Evolutionary conservation across 345 rosid species (phyloP).

Genomic region (Fremontodendron californicum): DNA sequence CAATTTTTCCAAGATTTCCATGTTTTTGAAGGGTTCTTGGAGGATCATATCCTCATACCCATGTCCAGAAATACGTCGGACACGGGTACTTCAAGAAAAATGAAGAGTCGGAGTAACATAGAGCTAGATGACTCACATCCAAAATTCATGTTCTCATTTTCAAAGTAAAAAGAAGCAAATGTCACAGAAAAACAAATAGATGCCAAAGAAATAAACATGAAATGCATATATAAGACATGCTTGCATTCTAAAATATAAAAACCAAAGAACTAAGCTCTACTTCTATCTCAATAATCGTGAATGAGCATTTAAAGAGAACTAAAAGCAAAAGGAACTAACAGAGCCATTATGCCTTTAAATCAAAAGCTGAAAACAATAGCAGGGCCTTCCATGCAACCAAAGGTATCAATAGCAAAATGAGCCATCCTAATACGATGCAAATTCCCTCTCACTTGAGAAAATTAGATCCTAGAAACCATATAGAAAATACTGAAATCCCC

Average conservation of each 20-base stretch:
- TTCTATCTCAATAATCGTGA: not conserved
- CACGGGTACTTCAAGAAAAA: no score
- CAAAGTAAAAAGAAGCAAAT: not conserved
- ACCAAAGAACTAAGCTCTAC: not conserved
- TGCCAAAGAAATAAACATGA: not conserved
- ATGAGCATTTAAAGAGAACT: not conserved
- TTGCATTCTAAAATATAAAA: not conserved
- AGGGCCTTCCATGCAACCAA: not conserved
- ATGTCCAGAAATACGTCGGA: no score
- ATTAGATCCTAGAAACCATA: not conserved
- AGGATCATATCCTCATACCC: no score
- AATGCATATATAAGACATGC: not conserved
- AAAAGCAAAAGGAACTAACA: not conserved
- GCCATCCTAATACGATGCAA: not conserved
- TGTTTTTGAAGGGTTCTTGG: no score
- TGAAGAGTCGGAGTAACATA: no score
- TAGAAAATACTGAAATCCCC: not conserved
- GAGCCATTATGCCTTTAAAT: not conserved
- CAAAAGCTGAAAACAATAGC: not conserved
- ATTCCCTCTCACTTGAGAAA: not conserved
- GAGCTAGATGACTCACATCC: not conserved
- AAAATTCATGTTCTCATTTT: not conserved
- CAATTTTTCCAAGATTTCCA: no score
- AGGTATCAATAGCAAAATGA: not conserved
- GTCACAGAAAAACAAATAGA: not conserved